Percentiles rank a stretch among this genome's conserved stretches.
These are phyloP conservation scores for Musa itinerans DNA, from an alignment of 176 grass and related monocot species.

Conservation along the genomic window DNA sequence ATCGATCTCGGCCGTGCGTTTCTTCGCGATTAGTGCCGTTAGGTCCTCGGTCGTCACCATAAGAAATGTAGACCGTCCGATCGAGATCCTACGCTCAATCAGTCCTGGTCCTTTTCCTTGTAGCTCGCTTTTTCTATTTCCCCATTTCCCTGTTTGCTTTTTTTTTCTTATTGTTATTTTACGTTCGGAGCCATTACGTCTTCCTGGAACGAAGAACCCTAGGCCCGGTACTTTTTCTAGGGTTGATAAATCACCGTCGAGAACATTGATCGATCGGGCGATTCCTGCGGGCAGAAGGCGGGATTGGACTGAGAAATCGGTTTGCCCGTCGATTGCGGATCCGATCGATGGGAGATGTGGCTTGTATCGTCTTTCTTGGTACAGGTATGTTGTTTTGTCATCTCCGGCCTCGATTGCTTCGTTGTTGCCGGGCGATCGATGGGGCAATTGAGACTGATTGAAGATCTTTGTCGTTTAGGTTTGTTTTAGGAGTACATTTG, in stretches of 20 bases:
- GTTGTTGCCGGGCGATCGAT: constrained; percentile 4
- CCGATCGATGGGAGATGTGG: constrained; percentile 25
- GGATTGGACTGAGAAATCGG: constrained; percentile 6
- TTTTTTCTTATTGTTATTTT: constrained; percentile 7
- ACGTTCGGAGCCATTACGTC: constrained; percentile 39
- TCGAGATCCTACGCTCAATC: constrained; percentile 26
- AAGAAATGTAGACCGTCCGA: background rate
- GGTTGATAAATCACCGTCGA: constrained; percentile 24
- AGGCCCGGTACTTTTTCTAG: constrained; percentile 15
- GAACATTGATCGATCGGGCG: constrained; percentile 18
- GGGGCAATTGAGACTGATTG: constrained; percentile 14
- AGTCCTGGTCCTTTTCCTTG: background rate
- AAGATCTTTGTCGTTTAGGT: constrained; percentile 19
- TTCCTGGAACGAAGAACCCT: constrained; percentile 33
- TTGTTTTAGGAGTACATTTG: constrained; percentile 25
- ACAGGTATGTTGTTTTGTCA: constrained; percentile 21
- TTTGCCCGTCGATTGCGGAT: constrained; percentile 20
- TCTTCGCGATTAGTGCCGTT: background rate
- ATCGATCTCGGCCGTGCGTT: background rate
- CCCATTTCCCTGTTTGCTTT: constrained; percentile 16
- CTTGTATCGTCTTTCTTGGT: constrained; percentile 4
- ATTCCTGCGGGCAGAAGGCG: constrained; percentile 22
- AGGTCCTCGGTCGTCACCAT: background rate
- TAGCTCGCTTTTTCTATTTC: constrained; percentile 15
- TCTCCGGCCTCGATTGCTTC: constrained; percentile 12